Conservation (phyloP, 345 rosid species). For the Brassica nigra region DNA sequence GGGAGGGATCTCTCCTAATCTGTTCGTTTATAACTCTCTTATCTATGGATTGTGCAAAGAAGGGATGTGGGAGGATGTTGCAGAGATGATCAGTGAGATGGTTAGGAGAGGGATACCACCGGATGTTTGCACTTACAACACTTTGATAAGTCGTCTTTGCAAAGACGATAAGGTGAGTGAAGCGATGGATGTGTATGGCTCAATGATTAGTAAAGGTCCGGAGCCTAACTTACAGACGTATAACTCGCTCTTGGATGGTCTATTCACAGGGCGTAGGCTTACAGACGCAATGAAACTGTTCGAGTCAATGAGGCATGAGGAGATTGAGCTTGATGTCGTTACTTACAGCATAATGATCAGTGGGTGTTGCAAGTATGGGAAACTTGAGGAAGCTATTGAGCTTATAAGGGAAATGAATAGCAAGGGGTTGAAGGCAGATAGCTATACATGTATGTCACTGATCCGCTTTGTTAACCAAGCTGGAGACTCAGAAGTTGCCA, state of each 20-base stretch:
- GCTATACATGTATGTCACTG: neutral
- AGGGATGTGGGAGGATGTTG: constrained; percentile 7
- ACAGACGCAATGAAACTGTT: neutral
- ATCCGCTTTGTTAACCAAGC: neutral
- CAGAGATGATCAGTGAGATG: constrained; percentile 8
- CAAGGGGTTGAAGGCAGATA: constrained; percentile 12
- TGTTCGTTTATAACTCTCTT: neutral
- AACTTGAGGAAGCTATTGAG: neutral
- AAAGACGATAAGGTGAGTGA: constrained; percentile 1
- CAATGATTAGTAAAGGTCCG: neutral
- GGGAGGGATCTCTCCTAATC: constrained; percentile 12
- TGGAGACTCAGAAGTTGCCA: neutral
- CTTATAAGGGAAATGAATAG: constrained; percentile 7
- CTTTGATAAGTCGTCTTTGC: constrained; percentile 6
- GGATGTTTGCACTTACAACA: constrained; percentile 17
- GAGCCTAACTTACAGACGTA: neutral
- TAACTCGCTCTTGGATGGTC: constrained; percentile 6
- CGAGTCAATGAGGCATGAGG: neutral
- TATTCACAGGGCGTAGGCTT: constrained; percentile 5
- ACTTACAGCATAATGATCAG: constrained; percentile 20
- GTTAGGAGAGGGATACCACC: neutral
- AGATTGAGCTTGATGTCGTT: neutral
- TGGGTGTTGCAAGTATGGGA: constrained; percentile 6
- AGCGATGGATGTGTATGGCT: neutral
- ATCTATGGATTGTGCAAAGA: neutral